Base-by-base conservation (phyloP, 2,329 filamentous ascomycete species). In the Hypoxylon sp. region DNA sequence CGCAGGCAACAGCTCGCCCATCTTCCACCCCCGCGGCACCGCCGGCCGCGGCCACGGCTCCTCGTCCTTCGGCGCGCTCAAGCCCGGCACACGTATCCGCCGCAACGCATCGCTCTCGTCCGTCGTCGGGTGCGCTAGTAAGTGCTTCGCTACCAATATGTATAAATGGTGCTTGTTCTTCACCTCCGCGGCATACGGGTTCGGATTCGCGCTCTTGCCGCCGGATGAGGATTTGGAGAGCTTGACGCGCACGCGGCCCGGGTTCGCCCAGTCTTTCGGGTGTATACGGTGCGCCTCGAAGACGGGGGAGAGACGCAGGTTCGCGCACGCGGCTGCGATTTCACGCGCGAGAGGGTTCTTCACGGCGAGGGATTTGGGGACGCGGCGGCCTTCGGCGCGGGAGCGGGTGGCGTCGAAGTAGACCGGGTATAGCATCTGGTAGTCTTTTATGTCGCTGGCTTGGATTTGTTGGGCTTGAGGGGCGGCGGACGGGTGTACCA, bases 241-340 rank as follows among this genome's bases (percentile, higher is more conserved):
- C 76, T 90, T 82, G 53, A 98, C 89, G 73, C 93, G 90, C 69
- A 98, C 93, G 65, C 96, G 87, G 2, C 96, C 96, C 11, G 96
- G 96, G 82, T 99, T 99, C 62, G 91, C 91, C 96, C 96, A 99
- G 83, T 99, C 96, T 82, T 96, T 95, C 5, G 96, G 96, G 80
- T 99, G 96, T 67, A 90, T 87, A 84, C 97, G 97, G 77, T 92
- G 91, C 0, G 94, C 93, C 82, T 99, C 96, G 79, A 98, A 91
- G 6, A 96, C 89, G 46, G 91, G 90, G 68, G 88, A 86, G 36
- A 93, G 83, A 30, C 90, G 87, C 66, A 97, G 86, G 49, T 85
- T 82, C 45, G 90, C 89, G 79, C 92, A 92, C n/a, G 94, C 95
- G 77, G 93, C 91, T 48, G 94, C 91, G 77, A 99, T 94, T 76